These are phyloP conservation scores for Diaporthe velutina DNA, from an alignment of 2,329 filamentous ascomycete genomes.

Conservation along the genomic window DNA sequence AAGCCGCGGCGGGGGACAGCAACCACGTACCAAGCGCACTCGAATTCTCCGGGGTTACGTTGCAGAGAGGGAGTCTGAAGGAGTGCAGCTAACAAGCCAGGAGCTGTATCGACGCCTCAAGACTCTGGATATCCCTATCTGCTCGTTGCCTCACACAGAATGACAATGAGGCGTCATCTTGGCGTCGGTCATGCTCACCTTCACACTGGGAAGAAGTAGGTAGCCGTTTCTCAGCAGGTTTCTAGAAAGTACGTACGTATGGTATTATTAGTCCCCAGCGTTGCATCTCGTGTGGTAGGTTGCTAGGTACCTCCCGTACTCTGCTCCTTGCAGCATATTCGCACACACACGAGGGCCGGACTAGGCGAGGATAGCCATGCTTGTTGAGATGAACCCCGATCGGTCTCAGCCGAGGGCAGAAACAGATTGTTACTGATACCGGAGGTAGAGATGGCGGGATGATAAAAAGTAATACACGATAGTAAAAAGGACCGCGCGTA, in stretches of 20 bases:
- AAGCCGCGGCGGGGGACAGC: background rate
- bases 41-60: background rate
- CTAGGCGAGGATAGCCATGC: conserved; percentile 20
- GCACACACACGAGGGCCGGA: background rate
- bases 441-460: background rate
- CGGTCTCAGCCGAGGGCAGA: conserved; percentile 17
- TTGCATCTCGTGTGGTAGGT: conserved; percentile 3
- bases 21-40: background rate
- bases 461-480: background rate
- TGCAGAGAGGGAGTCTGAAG: background rate
- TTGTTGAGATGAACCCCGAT: conserved; percentile 10
- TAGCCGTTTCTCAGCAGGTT: background rate
- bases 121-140: background rate
- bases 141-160: background rate
- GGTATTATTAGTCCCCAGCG: conserved; percentile 1
- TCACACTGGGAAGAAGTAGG: background rate
- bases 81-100: background rate
- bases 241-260: background rate
- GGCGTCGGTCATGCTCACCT: background rate
- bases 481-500: background rate
- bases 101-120: background rate
- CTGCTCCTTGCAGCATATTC: background rate
- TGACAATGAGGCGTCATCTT: background rate
- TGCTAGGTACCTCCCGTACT: background rate
- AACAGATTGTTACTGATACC: background rate